Percentiles rank a stretch among this genome's conserved stretches.
Conservation (phyloP, 352 stramenopile species). For the Blastocystis sp. region DNA sequence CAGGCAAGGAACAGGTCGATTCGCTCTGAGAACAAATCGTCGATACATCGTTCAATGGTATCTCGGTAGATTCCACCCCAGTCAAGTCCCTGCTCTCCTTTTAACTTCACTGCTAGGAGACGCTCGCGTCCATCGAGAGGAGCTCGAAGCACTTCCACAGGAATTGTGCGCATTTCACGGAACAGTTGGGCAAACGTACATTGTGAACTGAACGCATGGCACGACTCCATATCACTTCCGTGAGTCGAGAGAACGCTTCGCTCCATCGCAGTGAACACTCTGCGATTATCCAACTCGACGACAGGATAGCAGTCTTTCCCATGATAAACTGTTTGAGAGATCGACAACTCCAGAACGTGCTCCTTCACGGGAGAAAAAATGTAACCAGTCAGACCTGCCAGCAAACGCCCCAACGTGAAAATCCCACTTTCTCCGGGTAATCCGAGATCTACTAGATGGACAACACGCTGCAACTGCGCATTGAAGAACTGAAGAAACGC, state of each 20-base stretch:
- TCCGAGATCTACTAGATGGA: slow-evolving; percentile 25
- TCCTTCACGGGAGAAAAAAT: slow-evolving; percentile 7
- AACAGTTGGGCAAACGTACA: slow-evolving; percentile 60
- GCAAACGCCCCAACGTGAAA: neutral
- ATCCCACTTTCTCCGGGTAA: neutral
- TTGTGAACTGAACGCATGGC: neutral
- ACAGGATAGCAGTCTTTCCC: slow-evolving; percentile 39
- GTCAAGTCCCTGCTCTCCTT: slow-evolving; percentile 63
- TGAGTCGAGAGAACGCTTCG: neutral
- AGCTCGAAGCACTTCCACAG: neutral
- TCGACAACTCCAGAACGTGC: slow-evolving; percentile 28
- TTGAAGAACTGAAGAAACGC: slow-evolving; percentile 54
- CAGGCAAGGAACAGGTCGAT: slow-evolving; percentile 45
- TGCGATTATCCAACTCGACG: slow-evolving; percentile 38
- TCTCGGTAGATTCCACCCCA: slow-evolving; percentile 63
- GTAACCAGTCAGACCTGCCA: neutral
- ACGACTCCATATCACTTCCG: neutral
- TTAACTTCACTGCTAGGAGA: slow-evolving; percentile 62
- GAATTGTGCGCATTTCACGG: neutral
- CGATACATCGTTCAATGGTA: slow-evolving; percentile 53
- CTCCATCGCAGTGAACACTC: slow-evolving; percentile 45
- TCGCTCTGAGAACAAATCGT: slow-evolving; percentile 31
- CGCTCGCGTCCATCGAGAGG: slow-evolving; percentile 61
- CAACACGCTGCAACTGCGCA: neutral
- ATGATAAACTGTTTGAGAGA: slow-evolving; percentile 44